Evolutionary conservation across 805 yeast genomes (phyloP), one percentile per base, ranked within the genome.

Genomic region (Candida anglica): DNA sequence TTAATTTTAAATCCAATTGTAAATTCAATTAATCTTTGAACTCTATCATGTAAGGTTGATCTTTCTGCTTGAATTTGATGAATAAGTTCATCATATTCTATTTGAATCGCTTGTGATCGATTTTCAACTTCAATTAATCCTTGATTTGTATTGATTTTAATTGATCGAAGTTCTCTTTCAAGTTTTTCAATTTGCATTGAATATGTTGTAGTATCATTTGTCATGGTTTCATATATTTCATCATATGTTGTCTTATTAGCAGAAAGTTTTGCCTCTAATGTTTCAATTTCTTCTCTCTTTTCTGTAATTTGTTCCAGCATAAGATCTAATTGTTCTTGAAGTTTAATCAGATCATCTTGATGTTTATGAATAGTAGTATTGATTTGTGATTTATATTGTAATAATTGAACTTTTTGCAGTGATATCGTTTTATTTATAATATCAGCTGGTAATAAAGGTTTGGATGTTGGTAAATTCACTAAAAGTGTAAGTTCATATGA

Each of bases 171-270:
- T 37, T 79, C 83, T 23, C 75, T 66, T 41, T 79, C 84, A 34
- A 78, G 54, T 48, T 73, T 71, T 52, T 81, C 89, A 33, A 79
- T 71, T 50, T 82, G 83, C n/a, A 79, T 72, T 34, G 75, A 71
- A 37, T 77, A 73, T 25, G 74, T 58, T 23, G 71, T 63, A 18
- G 71, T 59, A 42, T 77, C 77, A 43, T 74, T 62, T 28, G 68
- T 60, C 76, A 73, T 69, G 28, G 71, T 63, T 42, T 74, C 79
- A 45, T 71, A 71, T 8, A 75, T 58, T 33, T 74, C 77, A 30
- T 80, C 85, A 39, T 73, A 75, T 19, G 66, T 68, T 15, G 71
- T 58, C 46, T 77, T 77, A 18, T 65, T 57, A 15, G 73, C 69
- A 0, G 76, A 60, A 22, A 83, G 61, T 36, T 69, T 69, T 7